These are phyloP conservation scores for Parathielavia appendiculata DNA, from an alignment of 495 filamentous ascomycete genomes.

Conservation along the genomic window DNA sequence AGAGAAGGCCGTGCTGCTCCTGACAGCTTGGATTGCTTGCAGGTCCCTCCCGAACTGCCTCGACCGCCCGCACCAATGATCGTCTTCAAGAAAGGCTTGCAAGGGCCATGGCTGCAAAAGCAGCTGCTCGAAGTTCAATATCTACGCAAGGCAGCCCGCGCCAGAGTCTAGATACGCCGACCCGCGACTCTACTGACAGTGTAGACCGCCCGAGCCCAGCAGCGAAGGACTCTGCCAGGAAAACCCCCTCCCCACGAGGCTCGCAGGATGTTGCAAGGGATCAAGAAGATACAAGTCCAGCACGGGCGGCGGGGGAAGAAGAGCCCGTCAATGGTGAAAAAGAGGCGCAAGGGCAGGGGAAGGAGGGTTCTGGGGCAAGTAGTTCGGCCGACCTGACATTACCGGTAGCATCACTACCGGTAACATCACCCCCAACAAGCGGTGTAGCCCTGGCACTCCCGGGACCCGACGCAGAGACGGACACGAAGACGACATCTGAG, in stretches of 20 bases:
- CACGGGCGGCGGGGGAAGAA: not conserved
- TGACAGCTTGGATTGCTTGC: constrained; percentile 18
- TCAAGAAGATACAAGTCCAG: constrained; percentile 13
- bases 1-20: not conserved
- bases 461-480: constrained; percentile 1
- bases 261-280: constrained; percentile 23
- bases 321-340: constrained; percentile 1
- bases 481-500: not conserved
- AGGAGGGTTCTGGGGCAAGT: constrained; percentile 6
- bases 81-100: constrained; percentile 83
- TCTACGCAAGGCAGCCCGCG: constrained; percentile 31
- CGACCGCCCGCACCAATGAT: constrained; percentile 58
- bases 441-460: not conserved
- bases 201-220: constrained; percentile 19
- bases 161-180: constrained; percentile 31
- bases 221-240: constrained; percentile 15
- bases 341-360: not conserved
- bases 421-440: not conserved
- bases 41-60: constrained; percentile 48
- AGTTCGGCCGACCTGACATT: constrained; percentile 5
- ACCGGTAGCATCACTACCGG: not conserved
- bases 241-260: constrained; percentile 16
- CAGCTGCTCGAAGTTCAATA: constrained; percentile 21
- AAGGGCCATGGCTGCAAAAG: constrained; percentile 49
- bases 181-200: constrained; percentile 30